phyloP scores from a whole-genome alignment of 805 yeast species.

The Sugiyamaella boreocaroliniensis region DNA sequence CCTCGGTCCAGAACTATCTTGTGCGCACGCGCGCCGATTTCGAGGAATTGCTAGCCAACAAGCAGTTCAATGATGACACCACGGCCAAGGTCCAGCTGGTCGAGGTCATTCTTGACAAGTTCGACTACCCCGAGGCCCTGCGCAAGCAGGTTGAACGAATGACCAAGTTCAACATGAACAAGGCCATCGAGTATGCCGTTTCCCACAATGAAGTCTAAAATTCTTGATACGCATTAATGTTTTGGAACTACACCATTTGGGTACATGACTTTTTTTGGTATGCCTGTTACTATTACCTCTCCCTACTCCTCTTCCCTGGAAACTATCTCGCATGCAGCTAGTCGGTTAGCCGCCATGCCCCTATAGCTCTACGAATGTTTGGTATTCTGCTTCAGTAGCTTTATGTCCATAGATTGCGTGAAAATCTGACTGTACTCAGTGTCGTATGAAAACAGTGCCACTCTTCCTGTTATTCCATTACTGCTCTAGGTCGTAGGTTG shows the following conservation, averaged over 20 bases:
- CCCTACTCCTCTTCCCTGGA: too few species aligned
- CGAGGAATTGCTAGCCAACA: conserved; percentile 31
- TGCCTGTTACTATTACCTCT: too few species aligned
- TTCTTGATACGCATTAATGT: not conserved
- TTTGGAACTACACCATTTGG: too few species aligned
- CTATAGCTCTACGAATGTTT: too few species aligned
- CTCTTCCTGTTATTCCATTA: too few species aligned
- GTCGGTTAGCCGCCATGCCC: too few species aligned
- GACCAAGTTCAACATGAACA: conserved; percentile 21
- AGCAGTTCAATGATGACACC: conserved; percentile 30
- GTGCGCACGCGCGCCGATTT: conserved; percentile 39
- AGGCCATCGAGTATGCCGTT: conserved; percentile 19
- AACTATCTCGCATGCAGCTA: too few species aligned
- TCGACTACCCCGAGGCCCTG: conserved; percentile 64
- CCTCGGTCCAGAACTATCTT: conserved; percentile 26
- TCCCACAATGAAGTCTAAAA: conserved; percentile 8
- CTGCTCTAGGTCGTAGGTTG: too few species aligned
- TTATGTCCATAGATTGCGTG: too few species aligned
- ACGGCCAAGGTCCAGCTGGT: conserved; percentile 41
- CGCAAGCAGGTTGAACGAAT: conserved; percentile 23
- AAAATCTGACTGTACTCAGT: too few species aligned
- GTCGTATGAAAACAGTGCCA: too few species aligned
- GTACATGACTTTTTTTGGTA: not conserved
- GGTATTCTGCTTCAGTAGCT: too few species aligned
- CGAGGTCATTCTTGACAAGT: conserved; percentile 52